Percentiles rank a stretch among this genome's conserved stretches.
phyloP scores from a whole-genome alignment of 106 monocot genomes.

The Chionographis japonica region DNA sequence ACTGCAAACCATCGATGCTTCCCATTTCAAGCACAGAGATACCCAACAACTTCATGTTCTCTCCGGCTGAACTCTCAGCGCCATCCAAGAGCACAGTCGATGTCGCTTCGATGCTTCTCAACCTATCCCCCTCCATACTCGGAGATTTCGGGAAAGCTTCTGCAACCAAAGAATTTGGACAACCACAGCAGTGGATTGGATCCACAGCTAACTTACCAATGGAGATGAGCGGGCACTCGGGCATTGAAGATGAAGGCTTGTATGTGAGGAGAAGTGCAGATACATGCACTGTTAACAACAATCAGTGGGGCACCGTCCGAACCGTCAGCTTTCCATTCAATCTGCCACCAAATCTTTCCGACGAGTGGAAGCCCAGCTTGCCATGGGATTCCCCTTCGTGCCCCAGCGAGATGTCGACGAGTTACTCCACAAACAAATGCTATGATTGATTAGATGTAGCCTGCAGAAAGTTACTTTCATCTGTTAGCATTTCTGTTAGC shows the following conservation, averaged over 20 bases:
- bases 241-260: constrained; percentile 14
- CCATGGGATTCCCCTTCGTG: constrained; percentile 45
- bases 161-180: constrained; percentile 17
- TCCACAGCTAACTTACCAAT: constrained; percentile 25
- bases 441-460: constrained; percentile 32
- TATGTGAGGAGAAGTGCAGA: constrained; percentile 10
- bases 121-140: constrained; percentile 24
- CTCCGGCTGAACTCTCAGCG: constrained; percentile 7
- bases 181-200: constrained; percentile 27
- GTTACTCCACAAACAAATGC: constrained; percentile 37
- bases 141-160: constrained; percentile 14
- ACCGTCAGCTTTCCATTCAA: constrained; percentile 37
- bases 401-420: constrained; percentile 44
- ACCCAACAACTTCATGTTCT: constrained; percentile 36
- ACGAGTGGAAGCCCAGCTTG: constrained; percentile 62
- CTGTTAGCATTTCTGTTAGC: constrained; percentile 54
- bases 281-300: neutral
- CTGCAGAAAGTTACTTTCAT: neutral
- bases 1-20: constrained; percentile 13
- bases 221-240: constrained; percentile 19
- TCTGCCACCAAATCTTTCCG: constrained; percentile 31
- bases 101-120: constrained; percentile 30
- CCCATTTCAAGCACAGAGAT: constrained; percentile 14
- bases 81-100: neutral
- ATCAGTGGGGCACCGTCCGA: constrained; percentile 22